These are phyloP conservation scores for Fusarium devonianum DNA, from an alignment of 2,329 filamentous ascomycete species.

Conservation along the genomic window DNA sequence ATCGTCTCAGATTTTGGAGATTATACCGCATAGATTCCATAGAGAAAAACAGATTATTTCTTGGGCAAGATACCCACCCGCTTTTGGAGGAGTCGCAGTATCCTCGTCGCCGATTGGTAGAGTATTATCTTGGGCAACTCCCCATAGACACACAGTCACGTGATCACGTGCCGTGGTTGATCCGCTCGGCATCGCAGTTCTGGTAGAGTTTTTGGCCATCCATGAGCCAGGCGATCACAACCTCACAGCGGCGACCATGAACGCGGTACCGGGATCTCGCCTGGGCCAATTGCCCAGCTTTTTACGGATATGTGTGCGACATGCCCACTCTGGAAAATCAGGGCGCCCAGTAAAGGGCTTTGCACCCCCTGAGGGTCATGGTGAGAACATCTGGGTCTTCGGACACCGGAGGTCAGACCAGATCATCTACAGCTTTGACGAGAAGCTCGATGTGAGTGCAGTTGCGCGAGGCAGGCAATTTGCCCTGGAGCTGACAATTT, in stretches of 20 bases:
- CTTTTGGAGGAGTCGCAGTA: too few relatives aligned
- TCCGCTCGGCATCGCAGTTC: too few relatives aligned
- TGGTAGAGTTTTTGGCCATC: slow-evolving; percentile 33
- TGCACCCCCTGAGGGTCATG: slow-evolving; percentile 52
- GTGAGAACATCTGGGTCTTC: slow-evolving; percentile 66
- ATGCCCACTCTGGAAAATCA: slow-evolving; percentile 42
- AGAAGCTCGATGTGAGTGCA: slow-evolving; percentile 54
- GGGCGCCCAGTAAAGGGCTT: slow-evolving; percentile 38
- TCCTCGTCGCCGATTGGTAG: too few relatives aligned
- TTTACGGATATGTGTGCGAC: slow-evolving; percentile 52
- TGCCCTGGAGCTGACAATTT: slow-evolving; percentile 1
- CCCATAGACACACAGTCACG: too few relatives aligned
- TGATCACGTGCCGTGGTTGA: too few relatives aligned
- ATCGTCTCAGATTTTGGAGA: too few relatives aligned
- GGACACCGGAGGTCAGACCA: slow-evolving; percentile 58
- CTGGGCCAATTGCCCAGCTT: slow-evolving; percentile 54
- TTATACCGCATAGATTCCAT: too few relatives aligned
- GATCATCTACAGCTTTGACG: slow-evolving; percentile 60
- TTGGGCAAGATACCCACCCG: too few relatives aligned
- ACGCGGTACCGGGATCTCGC: slow-evolving; percentile 45
- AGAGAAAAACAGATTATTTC: too few relatives aligned
- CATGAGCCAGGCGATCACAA: slow-evolving; percentile 31
- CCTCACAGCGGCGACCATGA: slow-evolving; percentile 46
- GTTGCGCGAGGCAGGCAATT: neutral
- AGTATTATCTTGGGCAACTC: too few relatives aligned